Conservation (phyloP, 2,329 filamentous ascomycete species). For the Trichoderma afroharzianum region DNA sequence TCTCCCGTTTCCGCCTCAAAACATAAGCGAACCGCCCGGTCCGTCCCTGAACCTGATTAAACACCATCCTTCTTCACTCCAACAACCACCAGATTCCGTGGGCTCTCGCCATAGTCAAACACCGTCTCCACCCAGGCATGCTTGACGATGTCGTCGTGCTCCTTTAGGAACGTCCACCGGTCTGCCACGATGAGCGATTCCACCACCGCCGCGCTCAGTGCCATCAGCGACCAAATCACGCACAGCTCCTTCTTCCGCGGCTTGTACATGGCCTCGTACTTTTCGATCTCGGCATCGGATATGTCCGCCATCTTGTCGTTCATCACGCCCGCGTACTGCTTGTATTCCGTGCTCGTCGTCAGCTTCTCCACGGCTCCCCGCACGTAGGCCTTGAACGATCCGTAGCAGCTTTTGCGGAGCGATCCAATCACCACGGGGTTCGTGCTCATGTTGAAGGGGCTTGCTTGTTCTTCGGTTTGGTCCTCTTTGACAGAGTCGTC, state of each 20-base stretch:
- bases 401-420: conserved; percentile 75
- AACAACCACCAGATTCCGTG: conserved; percentile 88
- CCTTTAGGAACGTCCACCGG: conserved; percentile 79
- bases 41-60: background rate
- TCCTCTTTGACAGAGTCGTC: conserved; percentile 27
- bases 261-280: conserved; percentile 64
- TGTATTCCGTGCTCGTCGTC: conserved; percentile 52
- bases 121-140: conserved; percentile 90
- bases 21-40: background rate
- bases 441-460: conserved; percentile 56
- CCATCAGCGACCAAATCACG: conserved; percentile 92
- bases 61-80: conserved; percentile 66
- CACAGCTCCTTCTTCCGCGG: conserved; percentile 75
- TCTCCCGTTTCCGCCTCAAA: background rate
- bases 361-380: conserved; percentile 78
- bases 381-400: conserved; percentile 71
- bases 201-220: conserved; percentile 83
- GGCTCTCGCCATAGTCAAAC: conserved; percentile 83
- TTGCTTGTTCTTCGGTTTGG: conserved; percentile 14
- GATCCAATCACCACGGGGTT: conserved; percentile 84
- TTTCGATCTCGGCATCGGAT: conserved; percentile 69
- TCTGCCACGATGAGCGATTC: conserved; percentile 90
- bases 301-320: conserved; percentile 62
- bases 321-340: conserved; percentile 58
- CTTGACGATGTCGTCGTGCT: conserved; percentile 66